Evolutionary conservation across 1,284 basidiomycete species (phyloP).

Genomic region (Microbotryum scabiosae): DNA sequence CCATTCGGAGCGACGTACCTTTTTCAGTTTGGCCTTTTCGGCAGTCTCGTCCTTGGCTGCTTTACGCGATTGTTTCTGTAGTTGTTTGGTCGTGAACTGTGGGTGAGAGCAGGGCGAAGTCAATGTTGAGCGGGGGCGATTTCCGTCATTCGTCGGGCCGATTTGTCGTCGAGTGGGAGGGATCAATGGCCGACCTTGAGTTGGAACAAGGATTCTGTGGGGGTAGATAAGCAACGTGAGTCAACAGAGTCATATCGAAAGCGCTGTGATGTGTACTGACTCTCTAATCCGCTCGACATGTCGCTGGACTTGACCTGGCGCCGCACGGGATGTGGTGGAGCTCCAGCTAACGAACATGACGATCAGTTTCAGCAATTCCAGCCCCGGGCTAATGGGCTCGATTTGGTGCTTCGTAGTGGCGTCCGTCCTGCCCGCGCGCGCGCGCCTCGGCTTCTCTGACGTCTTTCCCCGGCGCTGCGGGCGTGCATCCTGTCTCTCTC

Average conservation of each 20-base stretch:
- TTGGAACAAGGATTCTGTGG: conserved; percentile 82
- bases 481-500: too few relatives aligned
- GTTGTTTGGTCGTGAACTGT: conserved; percentile 90
- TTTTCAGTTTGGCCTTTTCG: conserved; percentile 83
- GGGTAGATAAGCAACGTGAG: too few relatives aligned
- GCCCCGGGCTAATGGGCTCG: too few relatives aligned
- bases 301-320: neutral
- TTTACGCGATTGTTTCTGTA: conserved; percentile 87
- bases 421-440: too few relatives aligned
- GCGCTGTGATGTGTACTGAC: neutral
- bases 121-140: neutral
- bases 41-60: conserved; percentile 82
- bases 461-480: too few relatives aligned
- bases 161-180: neutral
- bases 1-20: conserved; percentile 47
- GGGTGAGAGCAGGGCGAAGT: neutral
- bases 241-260: too few relatives aligned
- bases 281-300: conserved; percentile 25
- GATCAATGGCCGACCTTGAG: conserved; percentile 57
- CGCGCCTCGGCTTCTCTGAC: too few relatives aligned
- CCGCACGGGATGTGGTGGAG: too few relatives aligned
- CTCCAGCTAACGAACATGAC: too few relatives aligned
- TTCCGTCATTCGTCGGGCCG: too few relatives aligned
- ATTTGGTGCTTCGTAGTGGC: too few relatives aligned
- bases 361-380: too few relatives aligned